Evolutionary conservation across 1,139 yeast genomes (phyloP).

Genomic region (Debaryomycetaceae sp.): DNA sequence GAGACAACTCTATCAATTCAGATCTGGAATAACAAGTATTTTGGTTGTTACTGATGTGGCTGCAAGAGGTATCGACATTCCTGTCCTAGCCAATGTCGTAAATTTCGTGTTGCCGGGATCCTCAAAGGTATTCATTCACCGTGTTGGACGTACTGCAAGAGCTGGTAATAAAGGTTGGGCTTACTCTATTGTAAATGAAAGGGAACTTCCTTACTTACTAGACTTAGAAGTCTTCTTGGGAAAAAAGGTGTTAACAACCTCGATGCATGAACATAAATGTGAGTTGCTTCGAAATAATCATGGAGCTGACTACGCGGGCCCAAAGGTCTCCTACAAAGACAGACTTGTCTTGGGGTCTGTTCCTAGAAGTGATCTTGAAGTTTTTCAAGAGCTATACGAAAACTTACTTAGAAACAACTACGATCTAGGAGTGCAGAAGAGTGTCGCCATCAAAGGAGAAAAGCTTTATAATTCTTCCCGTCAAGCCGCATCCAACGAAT

Average conservation of each 20-base stretch:
- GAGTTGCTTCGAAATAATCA: slow-evolving; percentile 46
- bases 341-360: slow-evolving; percentile 80
- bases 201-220: slow-evolving; percentile 82
- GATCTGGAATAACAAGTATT: slow-evolving; percentile 76
- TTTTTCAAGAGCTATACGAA: slow-evolving; percentile 68
- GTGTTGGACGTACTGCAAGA: slow-evolving; percentile 99
- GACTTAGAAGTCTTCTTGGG: slow-evolving; percentile 92
- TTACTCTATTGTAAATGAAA: slow-evolving; percentile 79
- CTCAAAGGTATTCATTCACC: slow-evolving; percentile 89
- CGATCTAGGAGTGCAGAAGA: slow-evolving; percentile 62
- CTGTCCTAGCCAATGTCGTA: slow-evolving; percentile 89
- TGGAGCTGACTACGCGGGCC: slow-evolving; percentile 41
- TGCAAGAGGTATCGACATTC: slow-evolving; percentile 98
- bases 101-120: slow-evolving; percentile 89
- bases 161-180: slow-evolving; percentile 99
- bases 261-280: slow-evolving; percentile 63
- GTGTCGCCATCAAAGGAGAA: slow-evolving; percentile 84
- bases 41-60: slow-evolving; percentile 87
- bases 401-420: slow-evolving; percentile 60
- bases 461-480: slow-evolving; percentile 82
- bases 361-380: slow-evolving; percentile 72
- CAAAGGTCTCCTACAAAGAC: slow-evolving; percentile 67
- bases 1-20: slow-evolving; percentile 79
- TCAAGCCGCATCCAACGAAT: slow-evolving; percentile 80
- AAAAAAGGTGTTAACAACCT: slow-evolving; percentile 66